A percentile compares a stretch with the other conserved stretches of the same genome.
Evolutionary conservation across 106 monocot species (phyloP).

Genomic region (Acorus calamus): DNA sequence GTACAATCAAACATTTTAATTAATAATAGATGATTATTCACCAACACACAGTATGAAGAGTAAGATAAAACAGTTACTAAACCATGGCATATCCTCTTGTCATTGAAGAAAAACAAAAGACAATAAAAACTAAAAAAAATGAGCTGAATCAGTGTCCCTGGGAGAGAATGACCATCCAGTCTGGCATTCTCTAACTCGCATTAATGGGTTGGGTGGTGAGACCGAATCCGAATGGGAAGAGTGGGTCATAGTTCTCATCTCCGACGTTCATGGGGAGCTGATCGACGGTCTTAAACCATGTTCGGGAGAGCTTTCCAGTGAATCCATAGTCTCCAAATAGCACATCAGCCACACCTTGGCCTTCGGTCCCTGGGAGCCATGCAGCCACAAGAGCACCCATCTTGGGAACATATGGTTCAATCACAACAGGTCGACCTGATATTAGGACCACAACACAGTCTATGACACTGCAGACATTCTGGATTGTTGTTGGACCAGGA

Average conservation of each 20-base stretch:
- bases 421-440: slow-evolving; percentile 44
- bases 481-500: slow-evolving; percentile 31
- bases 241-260: slow-evolving; percentile 36
- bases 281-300: slow-evolving; percentile 47
- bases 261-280: slow-evolving; percentile 54
- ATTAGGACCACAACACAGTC: slow-evolving; percentile 33
- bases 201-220: slow-evolving; percentile 23
- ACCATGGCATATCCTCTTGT: too few relatives aligned
- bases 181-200: background rate
- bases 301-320: slow-evolving; percentile 34
- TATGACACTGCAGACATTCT: slow-evolving; percentile 25
- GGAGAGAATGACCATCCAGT: too few relatives aligned
- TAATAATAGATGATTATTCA: too few relatives aligned
- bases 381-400: slow-evolving; percentile 54
- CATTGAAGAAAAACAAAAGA: too few relatives aligned
- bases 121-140: too few relatives aligned
- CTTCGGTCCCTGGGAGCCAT: slow-evolving; percentile 45
- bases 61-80: too few relatives aligned
- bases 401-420: slow-evolving; percentile 25
- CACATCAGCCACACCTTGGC: slow-evolving; percentile 41
- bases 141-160: too few relatives aligned
- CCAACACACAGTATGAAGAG: too few relatives aligned
- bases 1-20: too few relatives aligned
- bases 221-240: slow-evolving; percentile 40
- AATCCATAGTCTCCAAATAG: slow-evolving; percentile 53